phyloP scores from a whole-genome alignment of 139 green algal species.

The Monoraphidium neglectum region DNA sequence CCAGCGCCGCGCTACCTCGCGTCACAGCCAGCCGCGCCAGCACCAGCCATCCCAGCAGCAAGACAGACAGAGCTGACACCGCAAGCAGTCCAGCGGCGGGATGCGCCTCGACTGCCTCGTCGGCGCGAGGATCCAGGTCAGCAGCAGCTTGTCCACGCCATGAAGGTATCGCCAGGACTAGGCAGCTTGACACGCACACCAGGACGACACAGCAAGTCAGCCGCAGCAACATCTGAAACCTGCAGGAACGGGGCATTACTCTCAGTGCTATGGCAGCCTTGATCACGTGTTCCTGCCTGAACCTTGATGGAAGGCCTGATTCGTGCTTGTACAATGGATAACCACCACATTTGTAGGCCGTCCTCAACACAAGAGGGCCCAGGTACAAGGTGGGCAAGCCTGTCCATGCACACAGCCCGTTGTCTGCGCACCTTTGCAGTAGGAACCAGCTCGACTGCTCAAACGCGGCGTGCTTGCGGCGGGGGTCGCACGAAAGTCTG shows the following conservation, averaged over 20 bases:
- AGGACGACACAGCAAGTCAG: conserved; percentile 2
- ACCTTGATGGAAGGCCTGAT: too few species aligned
- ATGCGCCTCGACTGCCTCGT: not conserved
- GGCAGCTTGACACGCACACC: not conserved
- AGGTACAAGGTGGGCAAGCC: too few species aligned
- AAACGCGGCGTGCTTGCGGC: conserved; percentile 15
- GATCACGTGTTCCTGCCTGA: too few species aligned
- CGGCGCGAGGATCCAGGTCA: not conserved
- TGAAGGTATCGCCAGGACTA: not conserved
- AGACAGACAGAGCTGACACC: not conserved
- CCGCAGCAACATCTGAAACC: conserved; percentile 16
- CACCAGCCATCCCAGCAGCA: conserved; percentile 18
- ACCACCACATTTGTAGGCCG: too few species aligned
- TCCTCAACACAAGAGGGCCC: too few species aligned
- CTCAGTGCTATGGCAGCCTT: too few species aligned
- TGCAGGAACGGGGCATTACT: not conserved
- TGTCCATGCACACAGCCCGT: too few species aligned
- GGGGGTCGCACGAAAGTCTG: conserved; percentile 11
- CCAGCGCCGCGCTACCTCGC: not conserved
- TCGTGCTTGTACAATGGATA: too few species aligned
- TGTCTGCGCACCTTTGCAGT: not conserved
- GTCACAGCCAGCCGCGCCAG: conserved; percentile 2
- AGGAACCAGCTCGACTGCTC: conserved; percentile 1
- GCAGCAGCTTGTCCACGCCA: not conserved
- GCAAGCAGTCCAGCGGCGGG: not conserved